Evolutionary conservation across 129 eudicot species (phyloP).

Genomic region (Daucus carota): DH1_v3.0 NC_030388.2:8919001-8919500

Average conservation of each 20-base stretch:
- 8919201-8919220: background rate
- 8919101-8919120: background rate
- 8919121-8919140: background rate
- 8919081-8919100: background rate
- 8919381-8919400: background rate
- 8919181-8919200: background rate
- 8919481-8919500: background rate
- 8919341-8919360: too few species aligned
- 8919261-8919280: background rate
- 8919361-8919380: background rate
- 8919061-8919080: background rate
- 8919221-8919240: background rate
- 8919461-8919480: too few species aligned
- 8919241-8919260: background rate
- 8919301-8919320: background rate
- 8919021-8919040: background rate
- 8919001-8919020: background rate
- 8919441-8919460: background rate
- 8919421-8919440: too few species aligned
- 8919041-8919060: background rate
- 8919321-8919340: too few species aligned
- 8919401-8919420: background rate
- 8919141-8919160: background rate
- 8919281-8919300: background rate
- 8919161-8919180: background rate